Evolutionary conservation across 2,329 filamentous ascomycete genomes (phyloP), one percentile per base, ranked within the genome.

Genomic region (Seiridium cupressi): DNA sequence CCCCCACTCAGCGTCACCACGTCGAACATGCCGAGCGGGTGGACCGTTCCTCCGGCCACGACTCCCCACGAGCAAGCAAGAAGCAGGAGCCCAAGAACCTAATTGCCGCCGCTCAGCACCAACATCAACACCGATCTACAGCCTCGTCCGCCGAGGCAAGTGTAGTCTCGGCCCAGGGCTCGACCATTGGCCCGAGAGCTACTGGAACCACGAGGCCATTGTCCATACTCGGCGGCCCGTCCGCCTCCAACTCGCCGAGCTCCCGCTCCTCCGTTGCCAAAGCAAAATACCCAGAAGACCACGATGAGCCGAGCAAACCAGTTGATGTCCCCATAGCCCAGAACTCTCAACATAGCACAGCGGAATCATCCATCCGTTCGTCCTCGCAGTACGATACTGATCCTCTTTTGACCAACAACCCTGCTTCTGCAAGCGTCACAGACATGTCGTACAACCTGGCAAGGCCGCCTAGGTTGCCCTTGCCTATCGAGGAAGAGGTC

Each of bases 401-500:
- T 65, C 72, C 71, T 55, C 61, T 69, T 63, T 79, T 84, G 51
- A 67, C 75, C 36, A 74, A 77, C 46, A 75, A 82, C 63, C 72
- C 82, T 55, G 76, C 80, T 59, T 82, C 82, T 63, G 83, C 76
- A 73, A 88, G 86, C 68, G 74, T 88, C 65, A 86, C 85, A 64
- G 84, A 86, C 66, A 83, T 88, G 78, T 81, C 82, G 48, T 89
- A 88, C 69, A 76, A 69, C 40, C 74, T 85, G 69, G 80, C 83
- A 61, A 84, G 90, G n/a, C 94, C 94, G 51, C 94, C 94, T 55
- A 89, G 94, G 62, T 81, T 98, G 69, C 94, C 94, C 61, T 85
- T 98, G 61, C 93, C 94, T 58, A 97, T 98, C 68, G 93, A 96
- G 69, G 92, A 97, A 79, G 93, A 96, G 73, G 84, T 91, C 11